Base-by-base conservation (phyloP, 495 filamentous ascomycete species). In the Daldinia vernicosa region DNA sequence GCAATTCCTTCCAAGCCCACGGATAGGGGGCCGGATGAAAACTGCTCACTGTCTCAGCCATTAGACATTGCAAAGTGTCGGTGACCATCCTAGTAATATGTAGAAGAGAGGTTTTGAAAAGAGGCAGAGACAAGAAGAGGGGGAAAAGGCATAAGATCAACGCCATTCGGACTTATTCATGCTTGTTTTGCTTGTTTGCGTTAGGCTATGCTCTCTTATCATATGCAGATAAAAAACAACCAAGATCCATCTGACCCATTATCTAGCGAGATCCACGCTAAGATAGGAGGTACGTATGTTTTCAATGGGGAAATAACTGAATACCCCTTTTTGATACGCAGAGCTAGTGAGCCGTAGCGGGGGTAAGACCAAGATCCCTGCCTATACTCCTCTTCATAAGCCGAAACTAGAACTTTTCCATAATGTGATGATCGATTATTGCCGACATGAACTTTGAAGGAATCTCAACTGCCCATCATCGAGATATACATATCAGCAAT, bases 391-490 rank as follows among this genome's bases (percentile, higher is more conserved):
- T 47, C 43, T 19, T 11, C 43, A 47, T 47, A 47, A 47, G 43
- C 43, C 43, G 43, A 47, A 8, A 47, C 43, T 47, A 47, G 43
- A 47, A 47, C 17, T 47, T 47, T 47, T 19, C 43, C 43, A 19
- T 35, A 22, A 24, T 24, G 4, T 22, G 17, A 17, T 47, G 12
- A 35, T 35, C 33, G 11, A 35, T 35, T 14, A 14, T 35, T 35
- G 33, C 33, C 33, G 33, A 14, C 33, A 14, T 47, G 8, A 47
- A 9, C 7, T 19, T 19, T 19, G 8, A 47, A 47, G 24, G 8
- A 47, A 47, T 47, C 17, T 17, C 11, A 0, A 47, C 9, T 47
- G 43, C 8, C 17, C 43, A 22, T 47, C 43, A 19, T 17, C n/a
- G 17, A 47, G 43, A 47, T 3, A 19, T 19, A 19, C 7, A 19